Conservation (phyloP, 1,284 basidiomycete genomes). For the Meripilus lineatus region DNA sequence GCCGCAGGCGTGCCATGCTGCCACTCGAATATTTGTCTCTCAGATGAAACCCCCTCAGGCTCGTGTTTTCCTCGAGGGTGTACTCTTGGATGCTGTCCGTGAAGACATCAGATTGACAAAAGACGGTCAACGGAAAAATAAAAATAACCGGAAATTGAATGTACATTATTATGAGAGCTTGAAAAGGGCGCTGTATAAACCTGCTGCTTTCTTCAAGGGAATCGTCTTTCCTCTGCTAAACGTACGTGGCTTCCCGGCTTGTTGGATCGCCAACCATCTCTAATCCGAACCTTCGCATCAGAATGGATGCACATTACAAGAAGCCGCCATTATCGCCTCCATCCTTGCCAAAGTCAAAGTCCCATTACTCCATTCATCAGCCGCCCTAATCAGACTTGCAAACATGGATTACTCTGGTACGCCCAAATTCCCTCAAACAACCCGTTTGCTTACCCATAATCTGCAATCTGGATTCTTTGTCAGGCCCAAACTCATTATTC, state of each 20-base stretch:
- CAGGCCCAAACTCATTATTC: slow-evolving; percentile 93
- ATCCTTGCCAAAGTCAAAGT: slow-evolving; percentile 91
- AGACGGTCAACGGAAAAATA: slow-evolving; percentile 38
- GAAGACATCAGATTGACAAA: slow-evolving; percentile 68
- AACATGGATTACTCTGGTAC: slow-evolving; percentile 94
- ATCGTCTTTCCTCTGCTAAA: slow-evolving; percentile 95
- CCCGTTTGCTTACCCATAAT: background rate
- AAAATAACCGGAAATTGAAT: slow-evolving; percentile 82
- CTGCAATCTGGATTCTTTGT: background rate
- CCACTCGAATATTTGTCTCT: slow-evolving; percentile 94
- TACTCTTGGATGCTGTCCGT: slow-evolving; percentile 87
- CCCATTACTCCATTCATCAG: slow-evolving; percentile 94
- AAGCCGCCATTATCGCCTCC: slow-evolving; percentile 93
- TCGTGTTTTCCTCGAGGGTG: slow-evolving; percentile 91
- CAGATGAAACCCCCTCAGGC: slow-evolving; percentile 96
- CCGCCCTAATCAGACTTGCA: slow-evolving; percentile 88
- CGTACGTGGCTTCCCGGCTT: slow-evolving; percentile 39
- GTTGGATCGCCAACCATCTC: background rate
- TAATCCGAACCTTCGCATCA: slow-evolving; percentile 30
- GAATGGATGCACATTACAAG: slow-evolving; percentile 83
- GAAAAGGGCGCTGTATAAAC: slow-evolving; percentile 93
- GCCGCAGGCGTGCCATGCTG: slow-evolving; percentile 91
- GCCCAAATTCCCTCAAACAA: slow-evolving; percentile 8
- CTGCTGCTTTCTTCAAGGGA: slow-evolving; percentile 98
- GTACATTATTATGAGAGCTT: slow-evolving; percentile 93